Base-by-base conservation (phyloP, 208 protist species). In the Crithidia fasciculata region DNA sequence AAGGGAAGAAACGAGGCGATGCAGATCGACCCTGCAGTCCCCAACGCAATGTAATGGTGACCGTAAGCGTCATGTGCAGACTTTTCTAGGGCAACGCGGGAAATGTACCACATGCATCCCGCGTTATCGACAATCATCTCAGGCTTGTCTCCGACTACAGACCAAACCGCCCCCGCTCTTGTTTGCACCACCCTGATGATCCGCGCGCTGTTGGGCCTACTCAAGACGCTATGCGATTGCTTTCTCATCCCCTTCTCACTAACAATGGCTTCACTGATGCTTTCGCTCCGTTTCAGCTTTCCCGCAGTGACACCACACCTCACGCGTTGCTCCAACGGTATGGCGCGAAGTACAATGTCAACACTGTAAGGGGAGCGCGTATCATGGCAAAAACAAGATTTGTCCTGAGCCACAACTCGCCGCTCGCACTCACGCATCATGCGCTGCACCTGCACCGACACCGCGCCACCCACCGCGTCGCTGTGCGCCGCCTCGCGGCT, bases 371-470 rank as follows among this genome's bases (percentile, higher is more conserved):
- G 69, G 13, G 36, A 56, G 2, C 39, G 1, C 5, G 19, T 52
- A n/a, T 8, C n/a, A 6, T 10, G 19, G 67, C 28, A 64, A 8
- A 56, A 43, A 3, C 9, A 28, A 18, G 44, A 15, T 41, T 40
- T 63, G n/a, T 44, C 39, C 15, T 55, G 43, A 9, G 6, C n/a
- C n/a, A 16, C 49, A 39, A 72, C 55, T 13, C 55, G 55, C 40
- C 18, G 52, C 55, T 54, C 55, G 43, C 67, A 72, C 43, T 72
- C 67, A 40, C 45, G 67, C 67, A 72, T n/a, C 67, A 72, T 52
- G 41, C 67, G 67, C 56, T 9, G 53, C 36, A 64, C 63, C 69
- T 67, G 62, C 66, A 62, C 54, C 19, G 61, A 69, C 36, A 61
- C 61, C 7, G 69, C 58, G 12, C 58, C 69, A 16, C 58, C 58